Evolutionary conservation across 352 stramenopile genomes (phyloP).

Genomic region (Phytopythium cucurbitacearum): DNA sequence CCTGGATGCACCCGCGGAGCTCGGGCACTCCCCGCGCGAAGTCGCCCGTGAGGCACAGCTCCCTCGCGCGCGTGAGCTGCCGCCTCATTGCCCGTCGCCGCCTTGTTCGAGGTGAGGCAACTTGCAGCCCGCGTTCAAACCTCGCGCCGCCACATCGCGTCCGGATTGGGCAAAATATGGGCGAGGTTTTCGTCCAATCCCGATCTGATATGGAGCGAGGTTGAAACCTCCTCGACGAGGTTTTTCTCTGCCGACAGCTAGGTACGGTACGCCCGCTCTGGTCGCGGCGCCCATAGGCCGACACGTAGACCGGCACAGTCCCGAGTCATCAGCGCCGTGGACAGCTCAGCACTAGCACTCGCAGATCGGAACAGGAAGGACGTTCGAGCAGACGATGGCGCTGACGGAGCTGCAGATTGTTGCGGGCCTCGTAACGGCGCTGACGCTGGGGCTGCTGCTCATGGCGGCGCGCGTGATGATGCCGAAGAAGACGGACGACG

Average conservation of each 20-base stretch:
- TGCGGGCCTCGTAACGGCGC: constrained; percentile 47
- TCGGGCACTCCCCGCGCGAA: constrained; percentile 45
- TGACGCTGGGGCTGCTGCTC: constrained; percentile 53
- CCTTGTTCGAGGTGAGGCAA: background rate
- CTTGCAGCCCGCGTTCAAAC: background rate
- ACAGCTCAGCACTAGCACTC: background rate
- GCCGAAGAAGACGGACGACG: constrained; percentile 64
- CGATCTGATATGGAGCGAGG: background rate
- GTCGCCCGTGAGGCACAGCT: constrained; percentile 63
- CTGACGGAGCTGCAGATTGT: constrained; percentile 75
- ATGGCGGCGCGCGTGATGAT: constrained; percentile 65
- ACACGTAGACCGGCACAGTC: constrained; percentile 2
- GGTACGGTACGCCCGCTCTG: background rate
- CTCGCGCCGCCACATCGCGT: constrained; percentile 1
- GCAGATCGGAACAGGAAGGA: background rate
- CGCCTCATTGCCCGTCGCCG: constrained; percentile 6
- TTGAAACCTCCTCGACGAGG: background rate
- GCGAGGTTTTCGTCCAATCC: constrained; percentile 9
- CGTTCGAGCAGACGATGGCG: constrained; percentile 20
- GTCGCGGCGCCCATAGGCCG: constrained; percentile 1
- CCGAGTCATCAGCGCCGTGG: constrained; percentile 2
- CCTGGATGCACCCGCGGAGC: constrained; percentile 29
- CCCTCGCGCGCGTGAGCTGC: constrained; percentile 43
- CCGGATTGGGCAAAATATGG: background rate
- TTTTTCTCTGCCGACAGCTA: background rate